phyloP scores from a whole-genome alignment of 768 basidiomycete species.

The Mycena pura region DNA sequence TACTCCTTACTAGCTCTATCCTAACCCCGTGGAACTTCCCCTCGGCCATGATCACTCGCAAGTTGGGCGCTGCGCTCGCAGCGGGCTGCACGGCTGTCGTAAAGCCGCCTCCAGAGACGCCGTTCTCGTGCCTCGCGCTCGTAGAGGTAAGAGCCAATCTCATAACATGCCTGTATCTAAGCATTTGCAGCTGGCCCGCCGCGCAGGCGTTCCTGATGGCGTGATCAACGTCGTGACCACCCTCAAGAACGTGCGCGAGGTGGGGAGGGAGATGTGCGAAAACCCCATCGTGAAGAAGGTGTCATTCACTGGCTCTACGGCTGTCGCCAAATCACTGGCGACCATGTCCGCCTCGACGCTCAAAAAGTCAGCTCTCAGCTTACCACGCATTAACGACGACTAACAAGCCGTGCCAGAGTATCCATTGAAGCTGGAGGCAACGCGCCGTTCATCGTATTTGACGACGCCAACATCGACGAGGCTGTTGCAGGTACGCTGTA shows the following conservation, averaged over 20 bases:
- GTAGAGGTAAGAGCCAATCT: slow-evolving; percentile 78
- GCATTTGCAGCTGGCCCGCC: slow-evolving; percentile 66
- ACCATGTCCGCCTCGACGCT: slow-evolving; percentile 76
- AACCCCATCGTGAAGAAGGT: slow-evolving; percentile 87
- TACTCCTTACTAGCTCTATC: slow-evolving; percentile 64
- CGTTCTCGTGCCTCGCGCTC: slow-evolving; percentile 89
- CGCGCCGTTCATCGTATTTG: slow-evolving; percentile 95
- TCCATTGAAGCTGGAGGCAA: slow-evolving; percentile 95
- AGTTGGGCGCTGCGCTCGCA: slow-evolving; percentile 86
- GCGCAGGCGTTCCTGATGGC: slow-evolving; percentile 94
- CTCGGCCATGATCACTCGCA: slow-evolving; percentile 93
- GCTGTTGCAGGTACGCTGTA: slow-evolving; percentile 77
- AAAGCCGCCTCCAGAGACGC: slow-evolving; percentile 95
- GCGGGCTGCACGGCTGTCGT: slow-evolving; percentile 97
- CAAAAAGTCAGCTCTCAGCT: slow-evolving; percentile 65
- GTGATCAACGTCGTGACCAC: slow-evolving; percentile 96
- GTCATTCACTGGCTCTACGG: slow-evolving; percentile 89
- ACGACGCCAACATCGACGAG: slow-evolving; percentile 91
- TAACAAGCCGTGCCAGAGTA: slow-evolving; percentile 40
- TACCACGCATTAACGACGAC: background rate
- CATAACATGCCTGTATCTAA: background rate
- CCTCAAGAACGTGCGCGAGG: slow-evolving; percentile 80
- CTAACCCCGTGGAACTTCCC: slow-evolving; percentile 95
- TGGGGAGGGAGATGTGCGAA: slow-evolving; percentile 94
- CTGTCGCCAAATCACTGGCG: slow-evolving; percentile 79